Percentiles rank a stretch among this genome's conserved stretches.
phyloP scores from a whole-genome alignment of 1,284 basidiomycete species.

The Takashimella tepidaria region DNA sequence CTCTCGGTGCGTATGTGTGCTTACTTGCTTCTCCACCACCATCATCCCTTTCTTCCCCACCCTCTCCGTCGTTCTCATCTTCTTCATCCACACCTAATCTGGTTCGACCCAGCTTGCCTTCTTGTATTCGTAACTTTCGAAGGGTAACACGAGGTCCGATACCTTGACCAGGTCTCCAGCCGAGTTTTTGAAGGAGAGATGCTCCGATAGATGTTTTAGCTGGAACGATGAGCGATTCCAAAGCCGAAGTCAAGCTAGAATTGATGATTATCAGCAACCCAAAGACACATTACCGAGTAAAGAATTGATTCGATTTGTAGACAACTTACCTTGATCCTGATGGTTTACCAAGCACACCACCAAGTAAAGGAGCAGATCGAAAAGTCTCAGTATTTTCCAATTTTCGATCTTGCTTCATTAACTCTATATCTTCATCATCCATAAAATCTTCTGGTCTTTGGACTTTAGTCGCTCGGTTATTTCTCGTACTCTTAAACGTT shows the following conservation, averaged over 20 bases:
- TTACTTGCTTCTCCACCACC: conserved; percentile 64
- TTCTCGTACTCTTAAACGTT: conserved; percentile 81
- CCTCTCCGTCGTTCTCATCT: conserved; percentile 57
- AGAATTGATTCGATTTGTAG: no score
- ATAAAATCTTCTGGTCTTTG: conserved; percentile 85
- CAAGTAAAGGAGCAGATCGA: conserved; percentile 2
- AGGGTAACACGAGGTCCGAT: conserved; percentile 85
- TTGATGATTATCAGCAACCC: background rate
- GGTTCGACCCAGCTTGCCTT: conserved; percentile 51
- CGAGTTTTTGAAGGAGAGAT: conserved; percentile 85
- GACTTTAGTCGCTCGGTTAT: conserved; percentile 60
- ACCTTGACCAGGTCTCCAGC: conserved; percentile 88
- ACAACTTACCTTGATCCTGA: conserved; percentile 22
- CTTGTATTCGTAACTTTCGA: conserved; percentile 66
- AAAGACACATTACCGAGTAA: no score
- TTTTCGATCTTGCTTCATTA: conserved; percentile 64
- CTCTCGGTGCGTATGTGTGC: conserved; percentile 78
- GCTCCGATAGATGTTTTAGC: conserved; percentile 61
- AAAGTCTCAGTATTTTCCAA: conserved; percentile 55
- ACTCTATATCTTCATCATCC: conserved; percentile 96
- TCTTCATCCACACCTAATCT: conserved; percentile 45
- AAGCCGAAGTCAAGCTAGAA: conserved; percentile 54
- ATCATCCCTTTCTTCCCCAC: background rate
- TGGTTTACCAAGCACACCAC: conserved; percentile 45
- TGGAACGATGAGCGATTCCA: conserved; percentile 40